Conservation (phyloP, 257 asterid genomes). For the Anisodus tanguticus region DNA sequence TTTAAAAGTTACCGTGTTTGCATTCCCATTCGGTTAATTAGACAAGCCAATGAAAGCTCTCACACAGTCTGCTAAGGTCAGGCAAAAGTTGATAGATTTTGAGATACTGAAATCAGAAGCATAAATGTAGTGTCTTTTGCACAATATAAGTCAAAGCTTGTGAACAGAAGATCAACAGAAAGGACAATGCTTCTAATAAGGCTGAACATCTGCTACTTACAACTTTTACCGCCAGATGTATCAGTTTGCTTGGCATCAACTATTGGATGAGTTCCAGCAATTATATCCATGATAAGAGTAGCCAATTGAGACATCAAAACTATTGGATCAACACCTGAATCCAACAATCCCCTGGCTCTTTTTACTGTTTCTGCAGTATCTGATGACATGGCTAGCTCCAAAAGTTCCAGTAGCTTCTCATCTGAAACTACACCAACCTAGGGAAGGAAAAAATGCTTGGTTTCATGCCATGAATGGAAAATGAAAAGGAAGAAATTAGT, state of each 20-base stretch:
- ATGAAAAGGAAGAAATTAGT: background rate
- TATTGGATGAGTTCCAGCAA: constrained; percentile 74
- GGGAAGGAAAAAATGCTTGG: constrained; percentile 26
- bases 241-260: constrained; percentile 52
- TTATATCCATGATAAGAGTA: constrained; percentile 86
- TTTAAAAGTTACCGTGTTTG: background rate
- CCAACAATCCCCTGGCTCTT: constrained; percentile 86
- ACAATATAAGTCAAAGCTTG: background rate
- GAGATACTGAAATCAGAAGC: constrained; percentile 23
- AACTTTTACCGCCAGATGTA: constrained; percentile 58
- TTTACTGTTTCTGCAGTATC: constrained; percentile 93
- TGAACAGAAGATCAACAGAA: constrained; percentile 23
- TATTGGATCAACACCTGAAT: constrained; percentile 87
- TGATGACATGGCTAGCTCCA: constrained; percentile 96
- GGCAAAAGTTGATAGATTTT: background rate
- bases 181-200: background rate
- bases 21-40: background rate
- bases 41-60: background rate
- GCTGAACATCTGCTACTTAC: constrained; percentile 52
- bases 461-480: background rate
- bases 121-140: constrained; percentile 12
- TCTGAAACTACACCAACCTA: constrained; percentile 98
- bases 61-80: background rate
- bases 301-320: constrained; percentile 95
- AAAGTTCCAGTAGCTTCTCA: constrained; percentile 83